Percentiles rank a stretch among this genome's conserved stretches.
Evolutionary conservation across 495 filamentous ascomycete species (phyloP).

Genomic region (Filosporella fistucella): DNA sequence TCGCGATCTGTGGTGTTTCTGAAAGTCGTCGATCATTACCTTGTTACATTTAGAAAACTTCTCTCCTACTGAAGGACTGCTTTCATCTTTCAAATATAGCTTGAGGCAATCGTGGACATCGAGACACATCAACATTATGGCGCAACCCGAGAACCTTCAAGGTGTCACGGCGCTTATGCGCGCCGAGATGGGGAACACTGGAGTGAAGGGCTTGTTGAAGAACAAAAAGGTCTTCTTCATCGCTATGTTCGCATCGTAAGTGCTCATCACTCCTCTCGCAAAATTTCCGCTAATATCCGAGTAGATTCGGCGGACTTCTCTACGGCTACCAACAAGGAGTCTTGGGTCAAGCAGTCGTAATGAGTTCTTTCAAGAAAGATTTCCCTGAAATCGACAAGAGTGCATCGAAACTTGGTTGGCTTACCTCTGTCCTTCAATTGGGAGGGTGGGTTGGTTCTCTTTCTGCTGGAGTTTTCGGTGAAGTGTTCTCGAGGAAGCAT

Average conservation of each 20-base stretch:
- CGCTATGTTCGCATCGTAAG: constrained; percentile 38
- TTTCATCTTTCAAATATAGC: no score
- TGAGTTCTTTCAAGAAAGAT: constrained; percentile 37
- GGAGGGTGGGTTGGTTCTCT: constrained; percentile 20
- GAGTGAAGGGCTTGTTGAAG: not conserved
- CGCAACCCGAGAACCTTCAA: not conserved
- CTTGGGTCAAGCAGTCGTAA: constrained; percentile 37
- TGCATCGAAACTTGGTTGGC: constrained; percentile 26
- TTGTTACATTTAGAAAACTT: no score
- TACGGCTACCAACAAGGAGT: constrained; percentile 46
- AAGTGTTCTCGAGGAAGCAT: constrained; percentile 22
- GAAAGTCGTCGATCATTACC: no score
- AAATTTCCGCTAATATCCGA: constrained; percentile 4
- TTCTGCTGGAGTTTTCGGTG: constrained; percentile 18
- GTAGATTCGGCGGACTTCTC: constrained; percentile 37
- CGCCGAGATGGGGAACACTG: not conserved
- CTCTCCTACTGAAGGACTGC: no score
- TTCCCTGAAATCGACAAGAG: constrained; percentile 31
- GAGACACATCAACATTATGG: not conserved
- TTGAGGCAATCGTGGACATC: not conserved
- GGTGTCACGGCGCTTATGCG: constrained; percentile 5
- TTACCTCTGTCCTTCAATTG: constrained; percentile 29
- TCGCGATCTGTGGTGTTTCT: no score
- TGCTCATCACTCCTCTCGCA: constrained; percentile 4
- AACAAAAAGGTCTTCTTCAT: constrained; percentile 35